A percentile compares a stretch with the other conserved stretches of the same genome.
phyloP scores from a whole-genome alignment of 2,329 filamentous ascomycete genomes.

The Grosmannia huntii region DNA sequence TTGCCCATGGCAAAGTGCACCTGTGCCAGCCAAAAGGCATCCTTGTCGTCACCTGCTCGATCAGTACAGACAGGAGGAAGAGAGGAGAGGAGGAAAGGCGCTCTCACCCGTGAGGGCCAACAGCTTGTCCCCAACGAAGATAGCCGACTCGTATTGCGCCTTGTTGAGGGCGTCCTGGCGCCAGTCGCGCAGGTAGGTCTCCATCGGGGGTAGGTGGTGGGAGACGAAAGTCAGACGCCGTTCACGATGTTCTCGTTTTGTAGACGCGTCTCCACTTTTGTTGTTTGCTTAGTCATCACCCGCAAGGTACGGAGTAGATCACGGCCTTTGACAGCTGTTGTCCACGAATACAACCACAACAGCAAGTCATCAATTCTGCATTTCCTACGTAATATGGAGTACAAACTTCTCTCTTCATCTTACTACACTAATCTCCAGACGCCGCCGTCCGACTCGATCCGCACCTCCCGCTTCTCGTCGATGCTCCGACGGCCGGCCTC shows the following conservation, averaged over 20 bases:
- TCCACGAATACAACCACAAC: too few species aligned
- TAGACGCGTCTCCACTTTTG: not conserved
- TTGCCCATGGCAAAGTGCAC: conserved; percentile 93
- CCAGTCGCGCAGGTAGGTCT: conserved; percentile 88
- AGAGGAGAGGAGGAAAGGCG: not conserved
- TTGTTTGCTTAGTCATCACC: not conserved
- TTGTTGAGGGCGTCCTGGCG: conserved; percentile 90
- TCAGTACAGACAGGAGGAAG: not conserved
- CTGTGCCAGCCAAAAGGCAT: conserved; percentile 96
- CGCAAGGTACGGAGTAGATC: too few species aligned
- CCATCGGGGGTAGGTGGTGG: conserved; percentile 43
- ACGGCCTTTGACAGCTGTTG: too few species aligned
- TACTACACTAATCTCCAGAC: conserved; percentile 51
- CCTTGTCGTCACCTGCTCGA: conserved; percentile 67
- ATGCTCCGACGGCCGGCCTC: conserved; percentile 76
- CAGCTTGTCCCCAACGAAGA: conserved; percentile 95
- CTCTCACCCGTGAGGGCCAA: conserved; percentile 73
- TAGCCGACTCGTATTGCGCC: conserved; percentile 90
- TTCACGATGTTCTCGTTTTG: not conserved
- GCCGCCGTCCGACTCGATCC: conserved; percentile 54
- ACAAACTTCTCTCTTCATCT: too few species aligned
- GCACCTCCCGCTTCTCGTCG: conserved; percentile 67
- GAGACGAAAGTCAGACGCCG: too few species aligned
- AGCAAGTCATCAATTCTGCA: not conserved
- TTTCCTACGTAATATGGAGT: too few species aligned